Base-by-base conservation (phyloP, 148 eudicot species). In the Gaultheria prostrata region DNA sequence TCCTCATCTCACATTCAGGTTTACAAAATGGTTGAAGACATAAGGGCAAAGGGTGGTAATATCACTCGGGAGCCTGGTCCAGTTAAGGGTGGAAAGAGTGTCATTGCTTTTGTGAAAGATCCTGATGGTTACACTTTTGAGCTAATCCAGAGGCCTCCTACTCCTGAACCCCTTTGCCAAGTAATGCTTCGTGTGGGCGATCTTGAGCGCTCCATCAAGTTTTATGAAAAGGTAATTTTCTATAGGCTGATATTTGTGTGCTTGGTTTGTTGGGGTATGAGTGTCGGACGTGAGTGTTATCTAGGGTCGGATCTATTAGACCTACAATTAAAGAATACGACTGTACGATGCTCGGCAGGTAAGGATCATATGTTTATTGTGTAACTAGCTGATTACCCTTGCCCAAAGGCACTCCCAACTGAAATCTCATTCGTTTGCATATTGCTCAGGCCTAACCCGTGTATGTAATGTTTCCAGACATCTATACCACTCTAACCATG, bases 131-230 rank as follows among this genome's bases (percentile, higher is more conserved):
- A 97, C 89, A 57, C 74, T 46, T 97, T 97, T 86, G 99, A 97
- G 84, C 88, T 97, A 77, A 89, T 97, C 84, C 92, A 97, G 83
- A 89, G 99, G 70, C 90, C 73, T 30, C 76, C 94, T 59, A 97
- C 97, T 77, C 95, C 95, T 80, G 99, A 97, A 88, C 99, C 99
- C 53, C 92, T 97, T 82, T 94, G 98, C 84, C 99, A 97, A 89
- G 95, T 97, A 30, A 97, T 97, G 98, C 95, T 97, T 82, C 97
- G 99, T 80, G 97, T 97, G 78, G 98, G 99, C 85, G 99, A 97
- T 87, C 89, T 97, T 61, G 97, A 97, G 32, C 97, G 97, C 15
- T 83, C 99, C 53, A 94, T 97, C 86, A 93, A 97, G 87, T 97
- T 97, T 82, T 97, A 97, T 83, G 98, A 97, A 79, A 94, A 97